Conservation (phyloP, 2,329 filamentous ascomycete species). For the Rhynchosporium agropyri region DNA sequence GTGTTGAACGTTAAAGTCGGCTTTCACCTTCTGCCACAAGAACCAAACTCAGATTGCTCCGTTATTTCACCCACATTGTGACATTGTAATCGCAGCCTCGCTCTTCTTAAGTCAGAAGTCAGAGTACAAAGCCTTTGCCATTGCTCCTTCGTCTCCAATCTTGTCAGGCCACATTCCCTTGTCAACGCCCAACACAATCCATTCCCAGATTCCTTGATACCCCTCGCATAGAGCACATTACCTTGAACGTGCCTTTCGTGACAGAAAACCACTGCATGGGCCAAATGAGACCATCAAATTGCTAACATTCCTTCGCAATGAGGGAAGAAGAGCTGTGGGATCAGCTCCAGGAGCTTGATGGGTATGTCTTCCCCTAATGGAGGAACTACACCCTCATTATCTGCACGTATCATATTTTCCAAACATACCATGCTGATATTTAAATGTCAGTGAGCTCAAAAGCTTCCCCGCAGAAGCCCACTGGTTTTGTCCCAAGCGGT, state of each 20-base stretch:
- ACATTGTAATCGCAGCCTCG: neutral
- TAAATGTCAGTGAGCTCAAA: constrained; percentile 38
- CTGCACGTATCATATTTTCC: neutral
- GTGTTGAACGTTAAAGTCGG: constrained; percentile 2
- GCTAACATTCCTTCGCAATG: constrained; percentile 31
- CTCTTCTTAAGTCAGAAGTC: neutral
- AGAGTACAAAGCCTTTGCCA: neutral
- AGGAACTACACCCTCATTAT: neutral
- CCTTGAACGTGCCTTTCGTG: neutral
- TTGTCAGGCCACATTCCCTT: neutral
- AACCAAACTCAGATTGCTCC: neutral
- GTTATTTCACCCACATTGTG: neutral
- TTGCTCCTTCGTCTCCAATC: neutral
- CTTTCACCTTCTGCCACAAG: constrained; percentile 10
- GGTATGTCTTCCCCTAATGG: constrained; percentile 28
- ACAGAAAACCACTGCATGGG: constrained; percentile 19
- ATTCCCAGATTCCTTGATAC: neutral
- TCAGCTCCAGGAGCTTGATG: constrained; percentile 39
- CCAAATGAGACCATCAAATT: constrained; percentile 19
- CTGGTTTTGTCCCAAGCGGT: constrained; percentile 67
- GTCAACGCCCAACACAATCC: constrained; percentile 1
- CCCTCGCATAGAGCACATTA: constrained; percentile 2
- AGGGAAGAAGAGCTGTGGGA: constrained; percentile 41
- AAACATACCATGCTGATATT: constrained; percentile 6
- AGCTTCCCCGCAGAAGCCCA: constrained; percentile 51